A percentile compares a stretch with the other conserved stretches of the same genome.
These are phyloP conservation scores for Metschnikowia colocasiae DNA, from an alignment of 805 yeast genomes.

Conservation along the genomic window DNA sequence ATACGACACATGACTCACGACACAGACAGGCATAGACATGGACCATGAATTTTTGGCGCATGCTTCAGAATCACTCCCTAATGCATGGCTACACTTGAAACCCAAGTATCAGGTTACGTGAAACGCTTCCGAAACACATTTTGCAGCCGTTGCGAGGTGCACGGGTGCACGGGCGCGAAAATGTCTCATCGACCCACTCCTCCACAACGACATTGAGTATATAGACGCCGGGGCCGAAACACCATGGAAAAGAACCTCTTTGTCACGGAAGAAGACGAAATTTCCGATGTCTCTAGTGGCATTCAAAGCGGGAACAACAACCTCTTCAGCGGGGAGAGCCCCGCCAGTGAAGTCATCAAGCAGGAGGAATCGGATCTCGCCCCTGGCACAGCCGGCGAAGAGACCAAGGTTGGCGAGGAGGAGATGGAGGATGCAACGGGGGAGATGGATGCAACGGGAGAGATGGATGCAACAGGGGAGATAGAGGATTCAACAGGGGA, in stretches of 20 bases:
- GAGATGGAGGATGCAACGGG: no score
- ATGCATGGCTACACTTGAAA: no score
- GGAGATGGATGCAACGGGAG: no score
- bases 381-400: not conserved
- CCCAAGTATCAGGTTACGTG: no score
- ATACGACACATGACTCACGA: no score
- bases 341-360: not conserved
- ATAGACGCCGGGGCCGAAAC: not conserved
- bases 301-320: not conserved
- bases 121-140: no score
- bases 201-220: not conserved
- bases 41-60: no score
- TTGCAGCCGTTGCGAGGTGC: no score
- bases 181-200: not conserved
- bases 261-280: conserved; percentile 19
- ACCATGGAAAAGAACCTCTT: conserved; percentile 13
- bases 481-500: not conserved
- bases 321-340: not conserved
- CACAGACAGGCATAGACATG: no score
- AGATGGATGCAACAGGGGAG: no score
- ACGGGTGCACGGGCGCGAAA: conserved; percentile 1
- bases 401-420: no score
- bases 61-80: no score
- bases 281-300: conserved; percentile 6
- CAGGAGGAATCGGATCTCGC: not conserved